Evolutionary conservation across 345 rosid species (phyloP).

Genomic region (Clausena lansium): DNA sequence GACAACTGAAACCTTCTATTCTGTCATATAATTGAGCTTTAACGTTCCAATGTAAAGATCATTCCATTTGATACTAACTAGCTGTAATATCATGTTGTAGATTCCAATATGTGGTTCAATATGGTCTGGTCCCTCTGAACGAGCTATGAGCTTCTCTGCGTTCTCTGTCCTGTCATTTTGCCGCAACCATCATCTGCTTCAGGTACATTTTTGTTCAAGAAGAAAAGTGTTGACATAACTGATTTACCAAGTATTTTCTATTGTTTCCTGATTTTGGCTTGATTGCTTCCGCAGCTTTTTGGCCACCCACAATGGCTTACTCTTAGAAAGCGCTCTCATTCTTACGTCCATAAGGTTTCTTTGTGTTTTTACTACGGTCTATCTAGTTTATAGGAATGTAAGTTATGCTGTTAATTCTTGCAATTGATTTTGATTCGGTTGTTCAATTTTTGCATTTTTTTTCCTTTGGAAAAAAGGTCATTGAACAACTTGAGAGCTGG

Average conservation of each 20-base stretch:
- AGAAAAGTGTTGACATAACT: not conserved
- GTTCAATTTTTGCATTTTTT: not conserved
- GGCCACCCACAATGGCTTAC: constrained; percentile 95
- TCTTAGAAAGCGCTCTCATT: constrained; percentile 59
- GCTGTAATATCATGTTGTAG: constrained; percentile 27
- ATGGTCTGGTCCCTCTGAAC: constrained; percentile 84
- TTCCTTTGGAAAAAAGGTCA: constrained; percentile 36
- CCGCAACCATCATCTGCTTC: constrained; percentile 80
- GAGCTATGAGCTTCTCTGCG: constrained; percentile 77
- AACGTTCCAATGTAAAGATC: not conserved
- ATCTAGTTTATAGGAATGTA: not conserved
- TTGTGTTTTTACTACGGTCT: not conserved
- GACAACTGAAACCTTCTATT: constrained; percentile 9
- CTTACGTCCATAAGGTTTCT: constrained; percentile 64
- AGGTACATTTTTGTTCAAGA: constrained; percentile 37
- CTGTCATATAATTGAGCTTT: not conserved
- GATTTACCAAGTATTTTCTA: not conserved
- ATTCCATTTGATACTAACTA: not conserved
- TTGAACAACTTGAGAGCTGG: constrained; percentile 51
- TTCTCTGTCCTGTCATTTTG: constrained; percentile 82
- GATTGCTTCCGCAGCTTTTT: constrained; percentile 45
- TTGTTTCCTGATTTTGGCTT: not conserved
- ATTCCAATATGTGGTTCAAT: constrained; percentile 85
- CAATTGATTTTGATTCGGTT: not conserved
- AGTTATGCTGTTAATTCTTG: not conserved